phyloP scores from a whole-genome alignment of 1,139 yeast species.

The Yamadazyma triangularis region DNA sequence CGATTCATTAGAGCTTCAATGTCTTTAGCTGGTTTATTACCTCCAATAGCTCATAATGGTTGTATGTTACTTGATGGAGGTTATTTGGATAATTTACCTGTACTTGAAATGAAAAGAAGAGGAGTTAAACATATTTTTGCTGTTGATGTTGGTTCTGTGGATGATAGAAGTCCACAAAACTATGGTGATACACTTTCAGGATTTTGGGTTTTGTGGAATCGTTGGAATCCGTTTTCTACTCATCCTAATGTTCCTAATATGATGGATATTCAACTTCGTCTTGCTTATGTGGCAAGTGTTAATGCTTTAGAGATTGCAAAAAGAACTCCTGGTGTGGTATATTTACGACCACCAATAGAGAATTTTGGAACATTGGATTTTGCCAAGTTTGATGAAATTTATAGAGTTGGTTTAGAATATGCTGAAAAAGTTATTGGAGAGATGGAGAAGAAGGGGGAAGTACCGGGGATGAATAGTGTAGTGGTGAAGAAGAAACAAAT shows the following conservation, averaged over 20 bases:
- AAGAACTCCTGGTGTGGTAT: slow-evolving; percentile 78
- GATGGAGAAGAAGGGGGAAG: slow-evolving; percentile 47
- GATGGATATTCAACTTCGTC: slow-evolving; percentile 90
- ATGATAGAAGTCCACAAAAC: slow-evolving; percentile 83
- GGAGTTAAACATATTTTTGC: slow-evolving; percentile 91
- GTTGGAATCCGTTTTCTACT: slow-evolving; percentile 86
- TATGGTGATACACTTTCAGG: slow-evolving; percentile 95
- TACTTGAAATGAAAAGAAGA: slow-evolving; percentile 79
- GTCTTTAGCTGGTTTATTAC: slow-evolving; percentile 92
- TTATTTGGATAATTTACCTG: slow-evolving; percentile 90
- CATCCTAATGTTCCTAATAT: slow-evolving; percentile 89
- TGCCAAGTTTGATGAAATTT: slow-evolving; percentile 87
- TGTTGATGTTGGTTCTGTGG: slow-evolving; percentile 95
- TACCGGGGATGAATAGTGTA: too few species aligned
- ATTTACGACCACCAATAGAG: slow-evolving; percentile 91
- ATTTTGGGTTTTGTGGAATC: slow-evolving; percentile 80
- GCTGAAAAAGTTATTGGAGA: slow-evolving; percentile 57
- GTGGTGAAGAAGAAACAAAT: too few species aligned
- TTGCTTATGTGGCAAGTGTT: slow-evolving; percentile 94
- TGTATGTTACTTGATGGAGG: slow-evolving; percentile 96
- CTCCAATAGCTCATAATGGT: slow-evolving; percentile 86
- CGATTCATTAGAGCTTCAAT: slow-evolving; percentile 91
- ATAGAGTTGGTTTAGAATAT: slow-evolving; percentile 72
- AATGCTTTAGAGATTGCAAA: slow-evolving; percentile 89
- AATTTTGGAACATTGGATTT: slow-evolving; percentile 88